Percentiles rank a stretch among this genome's conserved stretches.
These are phyloP conservation scores for Xylaria intraflava DNA, from an alignment of 495 filamentous ascomycete species.

Conservation along the genomic window DNA sequence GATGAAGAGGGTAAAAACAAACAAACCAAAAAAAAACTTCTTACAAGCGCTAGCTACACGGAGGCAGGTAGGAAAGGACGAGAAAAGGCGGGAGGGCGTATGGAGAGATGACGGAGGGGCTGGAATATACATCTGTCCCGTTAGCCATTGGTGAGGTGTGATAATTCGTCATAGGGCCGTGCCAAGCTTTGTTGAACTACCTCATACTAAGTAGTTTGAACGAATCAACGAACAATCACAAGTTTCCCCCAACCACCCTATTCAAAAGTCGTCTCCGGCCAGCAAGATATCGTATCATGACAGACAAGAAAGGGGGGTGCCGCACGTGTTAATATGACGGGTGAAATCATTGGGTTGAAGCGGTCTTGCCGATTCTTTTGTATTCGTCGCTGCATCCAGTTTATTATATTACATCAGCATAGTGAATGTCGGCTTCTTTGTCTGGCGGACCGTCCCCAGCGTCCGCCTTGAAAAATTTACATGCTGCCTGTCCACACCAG, in stretches of 20 bases:
- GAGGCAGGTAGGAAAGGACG: not conserved
- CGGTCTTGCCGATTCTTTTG: not conserved
- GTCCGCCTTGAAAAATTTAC: not conserved
- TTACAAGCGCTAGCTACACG: not conserved
- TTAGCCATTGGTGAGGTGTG: not conserved
- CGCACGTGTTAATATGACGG: no score
- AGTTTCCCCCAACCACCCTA: no score
- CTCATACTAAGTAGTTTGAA: not conserved
- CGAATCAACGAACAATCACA: no score
- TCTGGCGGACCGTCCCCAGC: not conserved
- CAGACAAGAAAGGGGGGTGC: no score
- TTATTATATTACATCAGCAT: constrained; percentile 11
- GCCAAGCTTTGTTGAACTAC: constrained; percentile 1
- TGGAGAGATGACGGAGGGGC: not conserved
- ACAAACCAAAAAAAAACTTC: no score
- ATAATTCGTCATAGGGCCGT: not conserved
- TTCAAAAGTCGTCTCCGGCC: no score
- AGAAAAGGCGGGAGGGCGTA: not conserved
- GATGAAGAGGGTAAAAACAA: no score
- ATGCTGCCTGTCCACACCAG: constrained; percentile 7
- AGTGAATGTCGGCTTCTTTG: constrained; percentile 1
- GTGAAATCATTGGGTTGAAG: not conserved
- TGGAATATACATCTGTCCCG: not conserved
- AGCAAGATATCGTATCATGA: no score
- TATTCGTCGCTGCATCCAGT: not conserved